Base-by-base conservation (phyloP, 192 early-diverging fungal genomes). In the Backusella sp. region DNA sequence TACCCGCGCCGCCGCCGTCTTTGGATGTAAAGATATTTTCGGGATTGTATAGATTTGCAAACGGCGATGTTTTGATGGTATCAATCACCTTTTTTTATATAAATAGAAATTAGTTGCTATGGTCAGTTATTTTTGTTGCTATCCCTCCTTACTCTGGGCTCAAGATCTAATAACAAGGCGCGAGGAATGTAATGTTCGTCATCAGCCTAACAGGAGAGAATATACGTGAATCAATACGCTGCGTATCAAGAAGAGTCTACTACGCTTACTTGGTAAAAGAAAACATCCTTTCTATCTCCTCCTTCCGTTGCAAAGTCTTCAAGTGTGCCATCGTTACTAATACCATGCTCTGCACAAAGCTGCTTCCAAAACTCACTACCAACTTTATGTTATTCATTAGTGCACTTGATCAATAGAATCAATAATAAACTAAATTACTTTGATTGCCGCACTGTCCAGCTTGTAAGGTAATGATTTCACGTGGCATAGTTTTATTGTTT, bases 181-280 rank as follows among this genome's bases (percentile, higher is more conserved):
- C 97, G 92, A 15, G 97, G 97, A 78, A 99, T 98, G 76, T 99
- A 99, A 79, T 99, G 96, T 77, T 97, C 96, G 78, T 99, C 97
- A 84, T 99, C 97, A n/a, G 97, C 97, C 92, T 94, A 80, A 66
- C 32, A 14, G 65, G n/a, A 32, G 23, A 36, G 0, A 49, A 49
- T 6, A 26, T 7, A 0, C 11, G 4, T 44, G 19, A n/a, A 49
- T 32, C 32, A 32, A 32, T 32, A 49, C 19, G n/a, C 46, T 49
- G 17, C 1, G 19, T 6, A 53, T 30, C 23, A 4, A 11, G 21
- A 11, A 14, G 9, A 17, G 5, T 19, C 35, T 12, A 7, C 0
- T 1, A 23, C 7, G 6, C 72, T 39, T 75, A 92, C 93, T 86
- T 99, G 97, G 83, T 99, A 99, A 80, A 99, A 99, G 77, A 99